A percentile compares a stretch with the other conserved stretches of the same genome.
phyloP scores from a whole-genome alignment of 2,329 filamentous ascomycete genomes.

The Tricladium varicosporioides region DNA sequence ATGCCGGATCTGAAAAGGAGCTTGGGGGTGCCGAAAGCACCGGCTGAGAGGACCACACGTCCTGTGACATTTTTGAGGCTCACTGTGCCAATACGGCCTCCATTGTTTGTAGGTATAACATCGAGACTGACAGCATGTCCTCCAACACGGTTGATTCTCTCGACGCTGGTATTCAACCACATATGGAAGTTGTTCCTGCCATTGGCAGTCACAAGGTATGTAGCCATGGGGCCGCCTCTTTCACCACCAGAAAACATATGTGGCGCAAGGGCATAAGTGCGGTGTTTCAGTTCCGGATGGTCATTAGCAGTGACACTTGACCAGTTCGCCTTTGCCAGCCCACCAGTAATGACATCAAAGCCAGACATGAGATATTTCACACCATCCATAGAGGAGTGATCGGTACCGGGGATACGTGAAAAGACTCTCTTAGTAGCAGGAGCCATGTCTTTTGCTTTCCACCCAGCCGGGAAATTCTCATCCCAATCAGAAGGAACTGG shows the following conservation, averaged over 20 bases:
- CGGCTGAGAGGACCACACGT: conserved; percentile 66
- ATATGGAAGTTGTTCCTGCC: conserved; percentile 63
- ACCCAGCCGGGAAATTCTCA: conserved; percentile 68
- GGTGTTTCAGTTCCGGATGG: conserved; percentile 60
- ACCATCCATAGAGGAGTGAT: conserved; percentile 63
- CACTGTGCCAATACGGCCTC: conserved; percentile 57
- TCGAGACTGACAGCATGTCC: conserved; percentile 66
- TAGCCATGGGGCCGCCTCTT: conserved; percentile 66
- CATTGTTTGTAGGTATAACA: conserved; percentile 52
- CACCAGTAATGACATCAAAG: conserved; percentile 59
- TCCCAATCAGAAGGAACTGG: conserved; percentile 67
- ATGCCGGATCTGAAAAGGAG: conserved; percentile 64
- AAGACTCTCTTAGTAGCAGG: conserved; percentile 61
- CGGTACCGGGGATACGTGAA: conserved; percentile 66
- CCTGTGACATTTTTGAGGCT: conserved; percentile 58
- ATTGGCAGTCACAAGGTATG: conserved; percentile 64
- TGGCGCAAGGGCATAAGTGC: conserved; percentile 59
- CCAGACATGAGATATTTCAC: conserved; percentile 64
- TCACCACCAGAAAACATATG: conserved; percentile 68
- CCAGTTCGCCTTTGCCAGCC: conserved; percentile 63
- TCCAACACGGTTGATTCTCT: conserved; percentile 60
- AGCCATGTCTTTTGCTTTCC: conserved; percentile 65
- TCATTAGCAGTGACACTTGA: conserved; percentile 57
- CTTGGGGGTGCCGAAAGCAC: conserved; percentile 58
- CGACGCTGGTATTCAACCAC: conserved; percentile 62